These are phyloP conservation scores for Skeletonema marinoi DNA, from an alignment of 108 stramenopile species.

Conservation along the genomic window DNA sequence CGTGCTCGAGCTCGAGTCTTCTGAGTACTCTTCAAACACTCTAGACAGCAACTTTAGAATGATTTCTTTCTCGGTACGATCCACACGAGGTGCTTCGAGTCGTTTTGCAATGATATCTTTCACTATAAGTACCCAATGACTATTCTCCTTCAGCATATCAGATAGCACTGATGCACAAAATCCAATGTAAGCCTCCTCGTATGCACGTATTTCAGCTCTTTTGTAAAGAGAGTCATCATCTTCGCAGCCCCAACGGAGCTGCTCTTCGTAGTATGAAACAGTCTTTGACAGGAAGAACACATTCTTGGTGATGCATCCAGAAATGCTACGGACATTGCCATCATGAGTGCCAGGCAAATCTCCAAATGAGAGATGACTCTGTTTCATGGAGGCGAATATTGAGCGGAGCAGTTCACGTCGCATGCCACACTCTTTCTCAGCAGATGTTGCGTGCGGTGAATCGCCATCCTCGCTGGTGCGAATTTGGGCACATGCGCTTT, in stretches of 20 bases:
- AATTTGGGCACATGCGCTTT: constrained; percentile 6
- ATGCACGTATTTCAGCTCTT: constrained; percentile 30
- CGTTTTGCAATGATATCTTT: not conserved
- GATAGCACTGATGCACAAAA: constrained; percentile 25
- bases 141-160: constrained; percentile 5
- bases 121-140: not conserved
- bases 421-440: constrained; percentile 40
- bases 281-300: constrained; percentile 28
- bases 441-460: constrained; percentile 15
- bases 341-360: not conserved
- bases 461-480: constrained; percentile 7
- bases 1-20: too few relatives aligned
- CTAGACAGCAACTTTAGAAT: constrained; percentile 17
- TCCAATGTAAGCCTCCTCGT: constrained; percentile 24
- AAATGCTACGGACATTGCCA: not conserved
- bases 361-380: not conserved
- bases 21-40: constrained; percentile 16
- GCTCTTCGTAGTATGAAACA: constrained; percentile 27
- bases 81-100: not conserved
- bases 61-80: not conserved
- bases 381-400: constrained; percentile 8
- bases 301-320: constrained; percentile 15
- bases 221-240: constrained; percentile 17
- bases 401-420: constrained; percentile 16
- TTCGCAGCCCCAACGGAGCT: not conserved